These are phyloP conservation scores for Calophaca sinica DNA, from an alignment of 306 rosid species.

Conservation along the genomic window DNA sequence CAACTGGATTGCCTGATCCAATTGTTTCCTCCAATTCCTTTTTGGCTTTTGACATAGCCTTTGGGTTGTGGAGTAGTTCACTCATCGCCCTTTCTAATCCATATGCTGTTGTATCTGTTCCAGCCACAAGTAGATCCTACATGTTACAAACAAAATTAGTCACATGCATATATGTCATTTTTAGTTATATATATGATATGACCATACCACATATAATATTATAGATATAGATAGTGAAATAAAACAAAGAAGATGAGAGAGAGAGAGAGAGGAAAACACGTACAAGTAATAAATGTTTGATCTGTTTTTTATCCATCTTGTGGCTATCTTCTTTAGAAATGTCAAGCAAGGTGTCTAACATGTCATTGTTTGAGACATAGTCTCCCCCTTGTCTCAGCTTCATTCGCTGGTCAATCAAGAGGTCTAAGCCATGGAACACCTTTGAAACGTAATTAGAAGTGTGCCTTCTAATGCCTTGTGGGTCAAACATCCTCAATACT, in stretches of 20 bases:
- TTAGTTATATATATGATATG: no score
- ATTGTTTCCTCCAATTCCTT: slow-evolving; percentile 51
- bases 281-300: slow-evolving; percentile 51
- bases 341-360: slow-evolving; percentile 53
- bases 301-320: slow-evolving; percentile 36
- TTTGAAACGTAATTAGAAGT: slow-evolving; percentile 30
- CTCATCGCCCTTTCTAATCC: slow-evolving; percentile 66
- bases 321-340: slow-evolving; percentile 40
- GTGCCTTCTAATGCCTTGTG: slow-evolving; percentile 45
- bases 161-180: no score
- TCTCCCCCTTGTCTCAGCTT: slow-evolving; percentile 1
- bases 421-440: slow-evolving; percentile 27
- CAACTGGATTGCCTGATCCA: slow-evolving; percentile 58
- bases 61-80: slow-evolving; percentile 51
- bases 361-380: slow-evolving; percentile 37
- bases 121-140: slow-evolving; percentile 62
- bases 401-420: slow-evolving; percentile 44
- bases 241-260: neutral
- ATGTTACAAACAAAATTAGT: neutral
- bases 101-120: slow-evolving; percentile 62
- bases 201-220: no score
- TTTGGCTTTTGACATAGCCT: slow-evolving; percentile 51
- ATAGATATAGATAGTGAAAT: no score
- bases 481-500: slow-evolving; percentile 47
- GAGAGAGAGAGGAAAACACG: neutral